Evolutionary conservation across 2,329 filamentous ascomycete genomes (phyloP).

Genomic region (Orbilia ellipsospora): DNA sequence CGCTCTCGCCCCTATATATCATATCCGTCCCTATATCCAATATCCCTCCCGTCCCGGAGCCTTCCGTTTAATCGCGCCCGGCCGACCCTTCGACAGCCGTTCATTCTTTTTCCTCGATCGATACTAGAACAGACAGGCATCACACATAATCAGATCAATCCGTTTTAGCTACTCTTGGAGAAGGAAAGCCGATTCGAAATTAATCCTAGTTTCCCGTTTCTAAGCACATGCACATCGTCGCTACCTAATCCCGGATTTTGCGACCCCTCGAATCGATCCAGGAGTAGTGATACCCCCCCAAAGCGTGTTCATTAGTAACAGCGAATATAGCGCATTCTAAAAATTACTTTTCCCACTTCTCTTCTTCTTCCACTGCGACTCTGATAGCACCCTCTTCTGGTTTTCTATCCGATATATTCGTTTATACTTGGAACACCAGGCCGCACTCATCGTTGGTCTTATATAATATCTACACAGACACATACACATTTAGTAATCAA

Average conservation of each 20-base stretch:
- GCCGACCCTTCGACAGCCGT: conserved; percentile 6
- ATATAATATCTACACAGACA: too few relatives aligned
- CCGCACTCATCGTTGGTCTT: too few relatives aligned
- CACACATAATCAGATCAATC: conserved; percentile 5
- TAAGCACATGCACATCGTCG: conserved; percentile 3
- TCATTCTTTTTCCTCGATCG: conserved; percentile 3
- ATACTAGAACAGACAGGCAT: too few relatives aligned
- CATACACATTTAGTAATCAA: not conserved
- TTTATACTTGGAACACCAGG: too few relatives aligned
- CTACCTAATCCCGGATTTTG: conserved; percentile 2
- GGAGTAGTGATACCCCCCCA: not conserved
- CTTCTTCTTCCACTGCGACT: not conserved
- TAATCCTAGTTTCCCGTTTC: too few relatives aligned
- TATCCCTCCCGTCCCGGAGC: conserved; percentile 12
- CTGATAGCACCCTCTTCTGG: not conserved
- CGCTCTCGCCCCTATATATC: not conserved
- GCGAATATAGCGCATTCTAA: not conserved
- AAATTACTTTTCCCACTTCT: not conserved
- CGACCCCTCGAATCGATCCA: conserved; percentile 2
- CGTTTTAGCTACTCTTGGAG: not conserved
- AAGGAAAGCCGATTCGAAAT: too few relatives aligned
- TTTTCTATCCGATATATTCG: not conserved
- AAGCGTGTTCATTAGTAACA: not conserved
- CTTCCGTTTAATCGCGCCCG: conserved; percentile 21
- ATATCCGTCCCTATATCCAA: not conserved